phyloP scores from a whole-genome alignment of 352 stramenopile species.

The Globisporangium emineosum region DNA sequence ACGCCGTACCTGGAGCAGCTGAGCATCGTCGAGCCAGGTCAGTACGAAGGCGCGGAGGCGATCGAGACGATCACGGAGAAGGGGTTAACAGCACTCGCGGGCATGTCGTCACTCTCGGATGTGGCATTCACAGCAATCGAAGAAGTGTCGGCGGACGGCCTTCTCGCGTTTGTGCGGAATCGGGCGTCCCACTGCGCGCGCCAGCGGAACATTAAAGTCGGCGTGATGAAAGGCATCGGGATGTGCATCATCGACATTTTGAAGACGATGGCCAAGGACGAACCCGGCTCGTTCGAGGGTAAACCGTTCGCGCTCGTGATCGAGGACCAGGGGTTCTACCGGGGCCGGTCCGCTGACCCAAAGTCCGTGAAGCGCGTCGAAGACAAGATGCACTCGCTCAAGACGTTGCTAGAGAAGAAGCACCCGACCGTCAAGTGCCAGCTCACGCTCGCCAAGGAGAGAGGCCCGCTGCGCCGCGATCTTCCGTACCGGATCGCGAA shows the following conservation, averaged over 20 bases:
- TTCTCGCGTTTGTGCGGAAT: constrained; percentile 28
- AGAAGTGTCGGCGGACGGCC: constrained; percentile 17
- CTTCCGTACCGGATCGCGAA: constrained; percentile 32
- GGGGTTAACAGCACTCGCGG: constrained; percentile 28
- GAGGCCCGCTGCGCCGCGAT: background rate
- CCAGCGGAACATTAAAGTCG: constrained; percentile 44
- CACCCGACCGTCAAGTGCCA: constrained; percentile 38
- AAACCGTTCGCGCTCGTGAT: constrained; percentile 36
- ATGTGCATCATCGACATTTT: constrained; percentile 31
- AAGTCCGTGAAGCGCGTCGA: constrained; percentile 26
- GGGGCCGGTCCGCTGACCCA: constrained; percentile 21
- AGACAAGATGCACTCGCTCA: constrained; percentile 22
- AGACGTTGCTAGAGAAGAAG: constrained; percentile 18
- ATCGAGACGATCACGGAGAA: constrained; percentile 28
- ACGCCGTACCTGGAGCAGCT: constrained; percentile 34
- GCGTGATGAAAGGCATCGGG: constrained; percentile 30
- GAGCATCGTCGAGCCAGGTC: constrained; percentile 27
- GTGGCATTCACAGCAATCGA: constrained; percentile 32
- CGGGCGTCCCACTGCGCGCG: constrained; percentile 25
- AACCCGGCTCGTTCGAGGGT: constrained; percentile 18
- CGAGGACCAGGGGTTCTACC: constrained; percentile 32
- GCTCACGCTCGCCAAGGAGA: constrained; percentile 30
- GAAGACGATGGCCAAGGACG: constrained; percentile 24
- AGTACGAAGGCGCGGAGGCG: constrained; percentile 30
- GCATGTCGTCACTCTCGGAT: constrained; percentile 36